Evolutionary conservation across 164 flowering plant genomes (phyloP).

Genomic region (Nelumbo lutea): DNA sequence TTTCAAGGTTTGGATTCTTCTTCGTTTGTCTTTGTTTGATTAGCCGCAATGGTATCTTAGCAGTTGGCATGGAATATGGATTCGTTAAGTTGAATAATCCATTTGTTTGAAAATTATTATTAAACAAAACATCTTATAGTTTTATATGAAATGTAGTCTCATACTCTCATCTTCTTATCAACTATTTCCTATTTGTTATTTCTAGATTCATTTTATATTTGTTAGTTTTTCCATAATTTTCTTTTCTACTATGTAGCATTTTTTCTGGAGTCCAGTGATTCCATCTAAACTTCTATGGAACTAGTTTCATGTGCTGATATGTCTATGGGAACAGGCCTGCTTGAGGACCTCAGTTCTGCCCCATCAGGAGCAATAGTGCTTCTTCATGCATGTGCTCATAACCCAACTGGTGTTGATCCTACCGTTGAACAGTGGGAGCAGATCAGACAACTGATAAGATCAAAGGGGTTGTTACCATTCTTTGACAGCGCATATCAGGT

Average conservation of each 20-base stretch:
- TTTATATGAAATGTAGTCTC: no score
- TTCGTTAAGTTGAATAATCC: neutral
- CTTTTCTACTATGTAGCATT: neutral
- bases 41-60: neutral
- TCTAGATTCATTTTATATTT: no score
- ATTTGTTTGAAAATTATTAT: neutral
- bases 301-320: neutral
- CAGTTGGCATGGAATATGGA: neutral
- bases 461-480: slow-evolving; percentile 80
- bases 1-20: slow-evolving; percentile 54
- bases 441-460: slow-evolving; percentile 83
- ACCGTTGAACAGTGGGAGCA: slow-evolving; percentile 92
- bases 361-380: slow-evolving; percentile 90
- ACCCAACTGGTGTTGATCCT: slow-evolving; percentile 99
- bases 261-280: no score
- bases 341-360: slow-evolving; percentile 87
- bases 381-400: slow-evolving; percentile 99
- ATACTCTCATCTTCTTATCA: no score
- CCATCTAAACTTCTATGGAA: neutral
- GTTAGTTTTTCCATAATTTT: neutral
- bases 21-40: neutral
- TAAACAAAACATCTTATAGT: neutral
- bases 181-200: no score
- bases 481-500: slow-evolving; percentile 99
- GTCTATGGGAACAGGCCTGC: slow-evolving; percentile 45